Evolutionary conservation across 2,329 filamentous ascomycete genomes (phyloP).

Genomic region (Chaetomium sp.): DNA sequence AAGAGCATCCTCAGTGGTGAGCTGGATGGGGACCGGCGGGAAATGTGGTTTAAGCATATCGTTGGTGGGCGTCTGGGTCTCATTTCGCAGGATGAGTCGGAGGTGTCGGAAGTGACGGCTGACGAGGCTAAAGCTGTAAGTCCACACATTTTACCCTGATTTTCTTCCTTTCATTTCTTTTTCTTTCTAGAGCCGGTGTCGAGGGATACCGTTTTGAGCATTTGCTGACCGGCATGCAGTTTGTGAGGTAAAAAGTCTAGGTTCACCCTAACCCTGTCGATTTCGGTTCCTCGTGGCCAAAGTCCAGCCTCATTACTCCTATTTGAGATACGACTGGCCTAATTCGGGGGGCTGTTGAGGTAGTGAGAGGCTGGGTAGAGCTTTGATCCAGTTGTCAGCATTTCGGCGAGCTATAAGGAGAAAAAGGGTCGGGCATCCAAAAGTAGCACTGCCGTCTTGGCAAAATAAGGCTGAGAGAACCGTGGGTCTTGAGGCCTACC

Average conservation of each 20-base stretch:
- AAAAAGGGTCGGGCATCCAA: too few species aligned
- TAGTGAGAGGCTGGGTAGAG: too few species aligned
- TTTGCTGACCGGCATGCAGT: conserved; percentile 11
- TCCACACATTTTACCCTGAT: not conserved
- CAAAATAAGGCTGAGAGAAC: not conserved
- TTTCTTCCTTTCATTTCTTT: not conserved
- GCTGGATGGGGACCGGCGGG: conserved; percentile 68
- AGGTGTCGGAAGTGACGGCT: conserved; percentile 58
- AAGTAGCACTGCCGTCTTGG: not conserved
- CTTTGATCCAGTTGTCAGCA: too few species aligned
- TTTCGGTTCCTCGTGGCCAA: too few species aligned
- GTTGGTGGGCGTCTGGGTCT: conserved; percentile 63
- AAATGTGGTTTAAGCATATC: conserved; percentile 71
- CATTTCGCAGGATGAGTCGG: conserved; percentile 57
- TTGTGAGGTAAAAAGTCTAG: conserved; percentile 2
- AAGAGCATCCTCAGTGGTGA: conserved; percentile 60
- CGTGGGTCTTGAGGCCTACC: not conserved
- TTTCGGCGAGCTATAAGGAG: too few species aligned
- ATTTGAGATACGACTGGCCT: too few species aligned
- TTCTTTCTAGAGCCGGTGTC: not conserved
- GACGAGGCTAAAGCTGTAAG: conserved; percentile 62
- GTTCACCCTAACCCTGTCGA: too few species aligned
- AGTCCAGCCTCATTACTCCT: too few species aligned
- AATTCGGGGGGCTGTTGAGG: too few species aligned
- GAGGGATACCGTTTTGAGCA: not conserved